phyloP scores from a whole-genome alignment of 2,329 filamentous ascomycete species.

The Macrophomina phaseolina region DNA sequence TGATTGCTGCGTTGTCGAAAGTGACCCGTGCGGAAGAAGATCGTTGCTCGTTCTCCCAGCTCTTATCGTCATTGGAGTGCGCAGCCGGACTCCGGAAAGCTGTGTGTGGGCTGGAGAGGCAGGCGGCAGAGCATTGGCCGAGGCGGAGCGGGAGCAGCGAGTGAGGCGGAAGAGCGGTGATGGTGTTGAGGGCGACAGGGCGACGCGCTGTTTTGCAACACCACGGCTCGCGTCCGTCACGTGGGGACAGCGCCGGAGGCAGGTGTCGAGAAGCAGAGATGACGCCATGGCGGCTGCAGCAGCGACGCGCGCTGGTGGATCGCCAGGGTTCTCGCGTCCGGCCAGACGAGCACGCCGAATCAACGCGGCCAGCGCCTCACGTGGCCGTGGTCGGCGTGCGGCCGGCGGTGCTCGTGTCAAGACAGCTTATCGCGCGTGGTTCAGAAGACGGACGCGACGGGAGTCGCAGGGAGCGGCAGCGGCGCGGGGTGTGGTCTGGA shows the following conservation, averaged over 20 bases:
- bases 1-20: slow-evolving; percentile 26
- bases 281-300: slow-evolving; percentile 20
- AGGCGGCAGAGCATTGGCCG: not conserved
- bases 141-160: not conserved
- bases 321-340: slow-evolving; percentile 9
- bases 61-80: slow-evolving; percentile 7
- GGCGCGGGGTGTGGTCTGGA: not conserved
- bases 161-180: not conserved
- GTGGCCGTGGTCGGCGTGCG: not conserved
- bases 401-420: not conserved
- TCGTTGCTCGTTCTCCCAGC: slow-evolving; percentile 6
- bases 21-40: slow-evolving; percentile 16
- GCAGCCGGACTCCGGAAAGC: not conserved
- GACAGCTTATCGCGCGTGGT: not conserved
- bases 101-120: not conserved
- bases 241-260: not conserved
- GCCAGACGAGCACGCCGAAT: not conserved
- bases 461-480: not conserved
- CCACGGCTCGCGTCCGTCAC: not conserved
- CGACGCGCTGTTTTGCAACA: not conserved
- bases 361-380: not conserved
- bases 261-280: not conserved
- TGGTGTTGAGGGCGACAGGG: not conserved
- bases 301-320: slow-evolving; percentile 18
- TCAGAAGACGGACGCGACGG: too few species aligned